phyloP scores from a whole-genome alignment of 495 filamentous ascomycete species.

The Aspergillus incahuasiensis region DNA sequence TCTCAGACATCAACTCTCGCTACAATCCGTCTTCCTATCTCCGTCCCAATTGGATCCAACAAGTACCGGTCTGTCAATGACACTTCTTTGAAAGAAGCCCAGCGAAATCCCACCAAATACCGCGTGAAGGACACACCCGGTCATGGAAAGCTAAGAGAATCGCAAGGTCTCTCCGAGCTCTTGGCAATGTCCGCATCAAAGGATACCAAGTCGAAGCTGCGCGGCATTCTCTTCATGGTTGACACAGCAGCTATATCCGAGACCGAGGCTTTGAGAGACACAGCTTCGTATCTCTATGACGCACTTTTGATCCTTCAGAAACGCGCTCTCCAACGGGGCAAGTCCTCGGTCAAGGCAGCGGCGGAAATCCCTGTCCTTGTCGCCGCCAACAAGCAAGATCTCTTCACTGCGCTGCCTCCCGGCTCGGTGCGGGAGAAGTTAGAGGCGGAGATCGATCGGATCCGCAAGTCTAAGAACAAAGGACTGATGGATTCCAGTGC shows the following conservation, averaged over 20 bases:
- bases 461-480: constrained; percentile 71
- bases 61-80: constrained; percentile 69
- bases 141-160: constrained; percentile 82
- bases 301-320: constrained; percentile 77
- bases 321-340: constrained; percentile 51
- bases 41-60: constrained; percentile 56
- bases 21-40: constrained; percentile 65
- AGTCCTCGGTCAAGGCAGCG: constrained; percentile 51
- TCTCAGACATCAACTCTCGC: constrained; percentile 71
- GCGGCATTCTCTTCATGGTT: constrained; percentile 80
- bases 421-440: constrained; percentile 68
- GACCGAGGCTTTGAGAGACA: constrained; percentile 50
- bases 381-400: constrained; percentile 90
- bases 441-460: constrained; percentile 76
- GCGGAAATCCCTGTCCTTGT: constrained; percentile 69
- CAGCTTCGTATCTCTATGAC: constrained; percentile 81
- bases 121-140: constrained; percentile 84
- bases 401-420: constrained; percentile 88
- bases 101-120: constrained; percentile 72
- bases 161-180: constrained; percentile 39
- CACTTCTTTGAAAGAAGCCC: constrained; percentile 57
- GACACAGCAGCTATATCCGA: constrained; percentile 74
- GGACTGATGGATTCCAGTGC: constrained; percentile 65
- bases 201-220: constrained; percentile 51
- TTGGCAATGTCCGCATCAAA: constrained; percentile 40